Evolutionary conservation across 768 basidiomycete genomes (phyloP).

Genomic region (Ramaria sp.): DNA sequence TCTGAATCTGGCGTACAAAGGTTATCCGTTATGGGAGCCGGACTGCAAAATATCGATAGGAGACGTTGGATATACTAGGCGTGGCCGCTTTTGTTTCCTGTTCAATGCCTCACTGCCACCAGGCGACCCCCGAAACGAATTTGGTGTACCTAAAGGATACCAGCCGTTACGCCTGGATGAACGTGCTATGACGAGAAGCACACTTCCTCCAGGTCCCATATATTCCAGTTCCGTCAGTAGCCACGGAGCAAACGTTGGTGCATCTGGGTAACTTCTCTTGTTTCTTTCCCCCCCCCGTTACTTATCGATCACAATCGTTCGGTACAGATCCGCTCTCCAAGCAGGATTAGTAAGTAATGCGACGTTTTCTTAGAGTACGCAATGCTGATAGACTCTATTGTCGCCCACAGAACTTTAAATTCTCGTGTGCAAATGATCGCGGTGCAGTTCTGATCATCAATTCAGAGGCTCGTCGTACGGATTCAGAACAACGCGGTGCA

Average conservation of each 20-base stretch:
- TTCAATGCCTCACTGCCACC: constrained; percentile 4
- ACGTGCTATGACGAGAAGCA: background rate
- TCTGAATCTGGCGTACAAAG: background rate
- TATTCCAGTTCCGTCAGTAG: background rate
- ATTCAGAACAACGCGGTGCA: background rate
- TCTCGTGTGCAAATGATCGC: constrained; percentile 8
- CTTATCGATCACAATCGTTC: background rate
- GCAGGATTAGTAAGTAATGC: constrained; percentile 2
- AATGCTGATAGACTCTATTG: background rate
- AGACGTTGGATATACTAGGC: constrained; percentile 6
- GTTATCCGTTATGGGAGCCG: constrained; percentile 8
- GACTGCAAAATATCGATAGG: constrained; percentile 2
- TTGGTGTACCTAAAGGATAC: constrained; percentile 7
- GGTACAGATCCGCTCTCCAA: constrained; percentile 1
- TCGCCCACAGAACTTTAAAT: constrained; percentile 1
- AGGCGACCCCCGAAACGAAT: constrained; percentile 4
- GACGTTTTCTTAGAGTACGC: background rate
- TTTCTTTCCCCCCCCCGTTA: background rate
- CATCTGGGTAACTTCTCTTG: constrained; percentile 3
- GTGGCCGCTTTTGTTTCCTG: constrained; percentile 3
- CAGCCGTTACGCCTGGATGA: constrained; percentile 1
- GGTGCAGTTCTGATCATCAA: constrained; percentile 9
- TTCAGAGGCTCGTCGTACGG: constrained; percentile 6
- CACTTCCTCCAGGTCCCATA: background rate
- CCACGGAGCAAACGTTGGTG: background rate